Evolutionary conservation across 176 grass and related monocot species (phyloP), one percentile per base, ranked within the genome.

Genomic region (Phyllostachys edulis): DNA sequence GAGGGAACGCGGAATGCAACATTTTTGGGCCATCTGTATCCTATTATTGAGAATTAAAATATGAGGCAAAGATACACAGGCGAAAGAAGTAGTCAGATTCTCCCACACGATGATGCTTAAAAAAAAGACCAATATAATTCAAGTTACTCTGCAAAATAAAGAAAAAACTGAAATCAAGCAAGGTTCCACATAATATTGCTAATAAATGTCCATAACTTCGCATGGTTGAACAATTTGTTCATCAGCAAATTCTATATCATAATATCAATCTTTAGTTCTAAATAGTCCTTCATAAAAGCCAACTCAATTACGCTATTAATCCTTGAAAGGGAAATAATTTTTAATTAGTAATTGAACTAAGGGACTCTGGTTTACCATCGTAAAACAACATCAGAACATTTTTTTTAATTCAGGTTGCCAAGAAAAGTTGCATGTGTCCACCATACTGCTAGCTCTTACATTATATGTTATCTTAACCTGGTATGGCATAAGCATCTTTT

Each of bases 11-110:
- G n/a, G n/a, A n/a, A n/a, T n/a, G n/a, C n/a, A n/a, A n/a, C 93
- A 99, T 92, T 85, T 99, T 93, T 74, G 91, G 91, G 80, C 96
- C 90, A 86, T 94, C 85, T 75, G 45, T 68, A 72, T 99, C 93
- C 96, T 96, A 76, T 84, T 68, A 90, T 78, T 46, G 64, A 76
- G 62, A 69, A 86, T 85, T 45, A 40, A 79, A 61, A 67, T 7
- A 41, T 49, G 59, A 87, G 44, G 85, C 47, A 82, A 41, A 59
- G 40, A n/a, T 69, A 63, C n/a, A 66, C 27, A 73, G 18, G 21
- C 75, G 12, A 60, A 16, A 83, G 75, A 42, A 80, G 21, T 54
- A 76, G 14, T 29, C 80, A 60, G 49, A 57, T 76, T 69, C 4
- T 38, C 26, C 15, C 17, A 71, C 20, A 7, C 2, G 15, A 61